A percentile compares a stretch with the other conserved stretches of the same genome.
These are phyloP conservation scores for Modicella reniformis DNA, from an alignment of 371 early-diverging fungal species.

Conservation along the genomic window DNA sequence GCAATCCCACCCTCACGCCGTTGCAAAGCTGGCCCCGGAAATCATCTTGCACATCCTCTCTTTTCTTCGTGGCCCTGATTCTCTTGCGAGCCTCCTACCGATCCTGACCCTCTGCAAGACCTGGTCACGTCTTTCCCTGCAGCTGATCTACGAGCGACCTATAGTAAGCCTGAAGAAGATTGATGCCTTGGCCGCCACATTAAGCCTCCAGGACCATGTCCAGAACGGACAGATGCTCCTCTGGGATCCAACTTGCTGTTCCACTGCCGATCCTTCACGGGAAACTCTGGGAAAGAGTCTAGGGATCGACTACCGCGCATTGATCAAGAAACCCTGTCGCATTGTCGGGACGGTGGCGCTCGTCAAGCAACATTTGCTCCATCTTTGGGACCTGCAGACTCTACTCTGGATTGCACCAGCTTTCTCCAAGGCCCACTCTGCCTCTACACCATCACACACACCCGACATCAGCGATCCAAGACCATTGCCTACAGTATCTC, in stretches of 20 bases:
- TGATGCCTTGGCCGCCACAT: constrained; percentile 13
- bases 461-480: not conserved
- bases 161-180: constrained; percentile 17
- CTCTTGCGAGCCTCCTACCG: constrained; percentile 16
- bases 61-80: constrained; percentile 16
- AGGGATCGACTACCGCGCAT: constrained; percentile 31
- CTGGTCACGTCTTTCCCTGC: constrained; percentile 42
- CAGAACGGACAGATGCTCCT: constrained; percentile 20
- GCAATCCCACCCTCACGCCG: not conserved
- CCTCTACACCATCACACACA: not conserved
- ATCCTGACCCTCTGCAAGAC: constrained; percentile 43
- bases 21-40: constrained; percentile 31
- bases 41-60: constrained; percentile 39
- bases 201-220: constrained; percentile 31
- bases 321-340: constrained; percentile 50
- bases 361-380: constrained; percentile 29
- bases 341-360: constrained; percentile 15
- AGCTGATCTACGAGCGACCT: constrained; percentile 36
- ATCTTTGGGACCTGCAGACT: constrained; percentile 40
- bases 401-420: constrained; percentile 35
- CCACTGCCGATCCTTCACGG: not conserved
- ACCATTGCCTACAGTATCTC: no score
- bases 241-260: constrained; percentile 20
- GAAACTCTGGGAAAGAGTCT: constrained; percentile 4
- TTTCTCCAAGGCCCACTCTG: not conserved